Evolutionary conservation across 148 eudicot genomes (phyloP).

Genomic region (Dianthus caryophyllus): DNA sequence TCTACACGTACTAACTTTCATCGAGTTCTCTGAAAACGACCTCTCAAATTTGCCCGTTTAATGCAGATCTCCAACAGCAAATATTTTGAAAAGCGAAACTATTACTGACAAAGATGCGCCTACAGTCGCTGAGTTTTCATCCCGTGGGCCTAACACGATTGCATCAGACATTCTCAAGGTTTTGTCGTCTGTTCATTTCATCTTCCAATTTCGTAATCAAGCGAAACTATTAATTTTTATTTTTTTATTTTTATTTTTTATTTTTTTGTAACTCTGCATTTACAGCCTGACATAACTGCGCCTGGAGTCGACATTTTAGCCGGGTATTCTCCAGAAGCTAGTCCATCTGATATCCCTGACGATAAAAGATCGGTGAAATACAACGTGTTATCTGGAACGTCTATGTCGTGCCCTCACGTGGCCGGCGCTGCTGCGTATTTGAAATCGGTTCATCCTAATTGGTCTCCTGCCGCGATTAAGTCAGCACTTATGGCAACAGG

Average conservation of each 20-base stretch:
- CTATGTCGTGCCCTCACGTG: slow-evolving; percentile 76
- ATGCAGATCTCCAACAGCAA: neutral
- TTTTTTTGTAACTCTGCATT: neutral
- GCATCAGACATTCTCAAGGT: slow-evolving; percentile 60
- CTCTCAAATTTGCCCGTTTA: too few species aligned
- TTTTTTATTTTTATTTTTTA: too few species aligned
- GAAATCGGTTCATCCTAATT: slow-evolving; percentile 47
- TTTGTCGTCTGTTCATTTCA: neutral
- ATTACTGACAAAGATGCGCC: slow-evolving; percentile 11
- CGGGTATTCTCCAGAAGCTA: slow-evolving; percentile 34
- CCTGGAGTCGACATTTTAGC: slow-evolving; percentile 71
- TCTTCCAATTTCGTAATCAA: neutral
- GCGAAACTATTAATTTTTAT: too few species aligned
- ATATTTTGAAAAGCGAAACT: neutral
- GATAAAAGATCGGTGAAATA: slow-evolving; percentile 34
- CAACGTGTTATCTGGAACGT: slow-evolving; percentile 51
- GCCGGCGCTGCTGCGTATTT: slow-evolving; percentile 54
- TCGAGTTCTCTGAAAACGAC: too few species aligned
- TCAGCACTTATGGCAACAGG: slow-evolving; percentile 74
- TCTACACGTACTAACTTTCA: neutral
- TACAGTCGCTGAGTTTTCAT: slow-evolving; percentile 35
- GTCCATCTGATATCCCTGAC: slow-evolving; percentile 11
- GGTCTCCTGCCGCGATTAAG: slow-evolving; percentile 72
- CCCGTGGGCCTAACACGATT: slow-evolving; percentile 60
- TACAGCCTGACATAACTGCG: slow-evolving; percentile 57